Evolutionary conservation across 106 monocot genomes (phyloP), one percentile per base, ranked within the genome.

Genomic region (Dendrobium huoshanense): DNA sequence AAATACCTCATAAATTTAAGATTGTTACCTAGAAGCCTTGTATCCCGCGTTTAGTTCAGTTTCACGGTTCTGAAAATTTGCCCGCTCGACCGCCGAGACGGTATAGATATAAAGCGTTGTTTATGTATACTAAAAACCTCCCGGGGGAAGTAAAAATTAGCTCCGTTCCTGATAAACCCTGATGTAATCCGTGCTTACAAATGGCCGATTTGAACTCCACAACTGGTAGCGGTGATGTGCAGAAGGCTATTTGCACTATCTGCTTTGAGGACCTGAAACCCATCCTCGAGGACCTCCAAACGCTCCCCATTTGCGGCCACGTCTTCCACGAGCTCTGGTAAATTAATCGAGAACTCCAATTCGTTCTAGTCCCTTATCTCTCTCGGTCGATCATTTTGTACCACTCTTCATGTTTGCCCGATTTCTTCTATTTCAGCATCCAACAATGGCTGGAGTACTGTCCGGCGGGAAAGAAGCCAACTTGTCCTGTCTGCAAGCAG

Each of bases 361-460:
- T 44, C 59, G 25, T 18, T 78, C 27, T 75, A 20, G 33, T 18
- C 70, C 47, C 13, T 42, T 37, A 1, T 5, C 17, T 45, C 79
- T 43, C 9, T 55, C 45, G 15, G 51, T 51, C 13, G 51, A 51
- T 51, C 11, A 20, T 54, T 45, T 58, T 0, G 44, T 19, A 44
- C 20, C 13, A 20, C 29, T 67, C 33, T 70, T 29, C 67, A 67
- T 67, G n/a, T 73, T 65, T 4, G 2, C 55, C 13, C 45, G 2
- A 41, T 67, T 22, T 42, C 11, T 16, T 56, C 55, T 6, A 65
- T 58, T 49, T 41, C 78, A 96, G 98, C 85, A 86, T 99, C 19
- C 93, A 99, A 80, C 95, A 95, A 82, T 99, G 99, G 95, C 73
- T 93, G 77, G 99, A 99, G 85, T 99, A 95, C 90, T 95, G 95